phyloP scores from a whole-genome alignment of 305 asterid genomes.

The Vinca major region DNA sequence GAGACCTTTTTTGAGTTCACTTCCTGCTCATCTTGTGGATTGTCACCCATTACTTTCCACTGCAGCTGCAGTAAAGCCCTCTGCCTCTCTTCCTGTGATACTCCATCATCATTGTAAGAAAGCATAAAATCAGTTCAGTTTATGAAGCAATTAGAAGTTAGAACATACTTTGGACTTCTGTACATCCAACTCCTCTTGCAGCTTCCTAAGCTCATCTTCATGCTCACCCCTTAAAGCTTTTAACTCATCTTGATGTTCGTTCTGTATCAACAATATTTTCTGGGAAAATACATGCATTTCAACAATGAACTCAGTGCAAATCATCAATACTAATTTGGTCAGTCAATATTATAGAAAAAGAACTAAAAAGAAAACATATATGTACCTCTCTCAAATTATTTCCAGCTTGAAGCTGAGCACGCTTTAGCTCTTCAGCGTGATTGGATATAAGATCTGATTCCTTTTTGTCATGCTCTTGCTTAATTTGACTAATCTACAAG shows the following conservation, averaged over 20 bases:
- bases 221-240: slow-evolving; percentile 77
- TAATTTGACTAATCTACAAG: slow-evolving; percentile 48
- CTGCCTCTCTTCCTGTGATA: slow-evolving; percentile 85
- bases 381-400: slow-evolving; percentile 72
- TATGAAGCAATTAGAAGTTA: slow-evolving; percentile 15
- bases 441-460: slow-evolving; percentile 46
- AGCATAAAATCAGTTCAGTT: slow-evolving; percentile 14
- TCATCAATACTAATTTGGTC: slow-evolving; percentile 12
- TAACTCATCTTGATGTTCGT: slow-evolving; percentile 80
- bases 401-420: slow-evolving; percentile 56
- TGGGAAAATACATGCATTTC: slow-evolving; percentile 22
- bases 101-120: slow-evolving; percentile 18
- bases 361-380: not conserved
- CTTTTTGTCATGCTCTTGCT: slow-evolving; percentile 52
- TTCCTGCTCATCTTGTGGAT: slow-evolving; percentile 84
- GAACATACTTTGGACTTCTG: slow-evolving; percentile 68
- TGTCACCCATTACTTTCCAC: slow-evolving; percentile 88
- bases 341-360: not conserved
- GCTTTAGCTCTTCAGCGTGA: slow-evolving; percentile 64
- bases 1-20: slow-evolving; percentile 86
- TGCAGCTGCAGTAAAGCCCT: slow-evolving; percentile 80
- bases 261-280: slow-evolving; percentile 61
- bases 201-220: slow-evolving; percentile 71
- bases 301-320: slow-evolving; percentile 3
- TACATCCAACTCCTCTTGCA: slow-evolving; percentile 77